phyloP scores from a whole-genome alignment of 1,284 basidiomycete species.

The Tausonia pullulans region DNA sequence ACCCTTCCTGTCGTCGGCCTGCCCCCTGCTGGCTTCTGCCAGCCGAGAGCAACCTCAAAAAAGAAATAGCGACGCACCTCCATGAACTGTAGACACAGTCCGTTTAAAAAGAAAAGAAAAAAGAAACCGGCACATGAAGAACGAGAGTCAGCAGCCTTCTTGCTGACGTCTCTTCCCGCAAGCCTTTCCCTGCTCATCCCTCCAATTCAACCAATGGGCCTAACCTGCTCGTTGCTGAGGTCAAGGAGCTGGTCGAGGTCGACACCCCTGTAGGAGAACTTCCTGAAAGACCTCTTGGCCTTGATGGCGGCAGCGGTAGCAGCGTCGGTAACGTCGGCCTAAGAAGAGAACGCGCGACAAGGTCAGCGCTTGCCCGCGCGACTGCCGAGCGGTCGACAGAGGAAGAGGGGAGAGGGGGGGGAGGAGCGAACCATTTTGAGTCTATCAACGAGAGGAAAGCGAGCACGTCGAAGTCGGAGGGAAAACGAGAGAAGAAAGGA shows the following conservation, averaged over 20 bases:
- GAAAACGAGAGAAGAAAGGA: neutral
- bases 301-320: constrained; percentile 83
- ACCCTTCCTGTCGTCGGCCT: no score
- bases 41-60: neutral
- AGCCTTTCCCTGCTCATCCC: neutral
- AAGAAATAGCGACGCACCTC: constrained; percentile 4
- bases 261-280: constrained; percentile 95
- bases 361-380: no score
- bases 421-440: neutral
- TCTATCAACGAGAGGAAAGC: neutral
- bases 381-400: neutral
- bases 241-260: constrained; percentile 97
- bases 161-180: no score
- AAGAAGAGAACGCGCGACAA: no score
- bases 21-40: no score
- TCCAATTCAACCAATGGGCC: constrained; percentile 25
- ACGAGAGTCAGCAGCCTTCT: neutral
- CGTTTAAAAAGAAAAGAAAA: neutral
- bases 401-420: neutral
- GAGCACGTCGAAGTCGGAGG: neutral
- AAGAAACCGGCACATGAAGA: neutral
- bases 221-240: constrained; percentile 83
- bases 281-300: constrained; percentile 96
- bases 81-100: constrained; percentile 10
- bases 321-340: constrained; percentile 61